A percentile compares a stretch with the other conserved stretches of the same genome.
phyloP scores from a whole-genome alignment of 75 land plant species.

The Picea sitchensis region DNA sequence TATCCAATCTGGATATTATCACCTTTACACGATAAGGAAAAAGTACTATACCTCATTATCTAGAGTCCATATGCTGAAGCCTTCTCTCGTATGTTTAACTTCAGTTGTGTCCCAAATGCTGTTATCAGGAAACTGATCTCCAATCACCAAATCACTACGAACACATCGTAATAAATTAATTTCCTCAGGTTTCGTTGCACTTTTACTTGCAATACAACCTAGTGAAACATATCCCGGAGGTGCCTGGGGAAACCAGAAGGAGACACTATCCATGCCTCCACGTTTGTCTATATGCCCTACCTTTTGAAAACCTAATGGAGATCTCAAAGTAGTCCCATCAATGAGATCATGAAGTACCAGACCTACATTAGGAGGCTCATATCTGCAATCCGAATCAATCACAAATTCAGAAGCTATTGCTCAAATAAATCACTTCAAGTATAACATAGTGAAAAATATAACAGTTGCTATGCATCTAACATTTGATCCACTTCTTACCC shows the following conservation, averaged over 20 bases:
- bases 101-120: conserved; percentile 79
- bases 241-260: conserved; percentile 89
- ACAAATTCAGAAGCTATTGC: not conserved
- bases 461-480: not conserved
- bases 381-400: conserved; percentile 45
- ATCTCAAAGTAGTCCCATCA: conserved; percentile 44
- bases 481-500: conserved; percentile 57
- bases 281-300: conserved; percentile 62
- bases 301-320: conserved; percentile 65
- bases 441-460: not conserved
- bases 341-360: conserved; percentile 57
- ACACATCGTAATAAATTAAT: conserved; percentile 61
- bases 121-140: conserved; percentile 69
- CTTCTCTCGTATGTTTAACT: conserved; percentile 29
- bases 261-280: conserved; percentile 47
- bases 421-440: not conserved
- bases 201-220: conserved; percentile 83
- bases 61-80: conserved; percentile 81
- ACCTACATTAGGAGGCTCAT: conserved; percentile 80
- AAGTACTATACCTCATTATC: conserved; percentile 48
- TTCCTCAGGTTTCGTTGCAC: conserved; percentile 42
- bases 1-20: not conserved
- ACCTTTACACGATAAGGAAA: not conserved
- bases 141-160: conserved; percentile 79
- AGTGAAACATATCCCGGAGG: conserved; percentile 91